phyloP scores from a whole-genome alignment of 148 eudicot genomes.

The Bassia scoparia region DNA sequence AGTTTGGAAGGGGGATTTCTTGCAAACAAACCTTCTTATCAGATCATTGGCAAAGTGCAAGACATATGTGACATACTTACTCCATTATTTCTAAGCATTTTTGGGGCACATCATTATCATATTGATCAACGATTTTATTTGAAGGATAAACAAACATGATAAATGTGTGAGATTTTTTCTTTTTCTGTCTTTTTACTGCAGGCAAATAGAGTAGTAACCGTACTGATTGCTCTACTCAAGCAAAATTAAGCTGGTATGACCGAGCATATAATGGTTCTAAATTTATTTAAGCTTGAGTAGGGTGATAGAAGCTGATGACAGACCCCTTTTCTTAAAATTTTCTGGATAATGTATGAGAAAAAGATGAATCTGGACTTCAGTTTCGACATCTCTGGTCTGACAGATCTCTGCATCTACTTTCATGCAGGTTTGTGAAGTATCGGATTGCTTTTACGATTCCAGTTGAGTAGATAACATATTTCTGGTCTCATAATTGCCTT shows the following conservation, averaged over 20 bases:
- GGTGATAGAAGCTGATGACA: no score
- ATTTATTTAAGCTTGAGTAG: neutral
- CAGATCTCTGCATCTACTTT: neutral
- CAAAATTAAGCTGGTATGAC: constrained; percentile 82
- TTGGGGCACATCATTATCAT: no score
- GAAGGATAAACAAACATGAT: no score
- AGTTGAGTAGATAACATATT: constrained; percentile 8
- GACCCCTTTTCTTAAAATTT: no score
- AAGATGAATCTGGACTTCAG: neutral
- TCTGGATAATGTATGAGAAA: no score
- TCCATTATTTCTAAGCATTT: no score
- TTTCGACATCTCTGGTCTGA: constrained; percentile 1
- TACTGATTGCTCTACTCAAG: constrained; percentile 68
- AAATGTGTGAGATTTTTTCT: no score
- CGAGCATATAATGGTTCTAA: neutral
- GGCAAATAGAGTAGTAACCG: constrained; percentile 85
- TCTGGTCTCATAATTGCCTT: neutral
- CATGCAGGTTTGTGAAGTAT: constrained; percentile 73
- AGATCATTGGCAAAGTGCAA: no score
- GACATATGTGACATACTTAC: no score
- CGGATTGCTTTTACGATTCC: constrained; percentile 68
- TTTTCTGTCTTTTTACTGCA: constrained; percentile 39
- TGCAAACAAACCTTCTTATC: no score
- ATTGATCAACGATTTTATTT: no score
- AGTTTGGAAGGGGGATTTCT: no score